Percentiles rank a stretch among this genome's conserved stretches.
These are phyloP conservation scores for Ascochyta lentis DNA, from an alignment of 2,329 filamentous ascomycete species.

Conservation along the genomic window DNA sequence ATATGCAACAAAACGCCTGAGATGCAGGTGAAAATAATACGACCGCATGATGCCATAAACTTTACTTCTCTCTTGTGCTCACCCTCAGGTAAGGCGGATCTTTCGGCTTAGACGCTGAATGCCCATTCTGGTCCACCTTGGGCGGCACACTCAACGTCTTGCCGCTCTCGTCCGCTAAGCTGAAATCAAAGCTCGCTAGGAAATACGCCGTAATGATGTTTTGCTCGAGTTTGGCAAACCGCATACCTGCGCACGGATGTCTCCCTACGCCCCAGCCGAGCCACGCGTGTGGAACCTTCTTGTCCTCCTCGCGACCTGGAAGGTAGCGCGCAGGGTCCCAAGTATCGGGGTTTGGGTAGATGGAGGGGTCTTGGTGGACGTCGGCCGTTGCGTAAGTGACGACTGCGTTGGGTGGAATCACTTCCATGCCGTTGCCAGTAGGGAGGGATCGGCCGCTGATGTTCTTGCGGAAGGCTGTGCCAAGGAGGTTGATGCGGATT, in stretches of 20 bases:
- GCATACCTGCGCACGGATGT: slow-evolving; percentile 54
- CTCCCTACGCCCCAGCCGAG: slow-evolving; percentile 50
- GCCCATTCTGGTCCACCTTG: slow-evolving; percentile 45
- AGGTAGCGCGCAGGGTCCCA: slow-evolving; percentile 62
- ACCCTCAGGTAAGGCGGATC: slow-evolving; percentile 49
- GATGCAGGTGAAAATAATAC: background rate
- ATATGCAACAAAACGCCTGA: background rate
- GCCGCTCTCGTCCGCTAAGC: slow-evolving; percentile 52
- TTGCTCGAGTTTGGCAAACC: slow-evolving; percentile 62
- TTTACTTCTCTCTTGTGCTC: slow-evolving; percentile 37
- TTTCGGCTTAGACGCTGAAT: slow-evolving; percentile 52
- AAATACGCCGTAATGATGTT: slow-evolving; percentile 59
- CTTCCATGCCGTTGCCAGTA: slow-evolving; percentile 53
- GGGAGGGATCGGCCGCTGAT: slow-evolving; percentile 54
- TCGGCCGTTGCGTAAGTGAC: slow-evolving; percentile 57
- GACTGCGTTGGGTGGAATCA: slow-evolving; percentile 59
- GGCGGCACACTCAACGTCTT: slow-evolving; percentile 40
- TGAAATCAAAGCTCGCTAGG: slow-evolving; percentile 58
- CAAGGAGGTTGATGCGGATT: slow-evolving; percentile 59
- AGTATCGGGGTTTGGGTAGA: slow-evolving; percentile 57
- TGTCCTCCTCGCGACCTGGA: slow-evolving; percentile 57
- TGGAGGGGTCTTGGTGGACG: slow-evolving; percentile 55
- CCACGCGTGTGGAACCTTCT: slow-evolving; percentile 46
- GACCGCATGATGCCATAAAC: too few species aligned
- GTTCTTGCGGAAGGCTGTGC: slow-evolving; percentile 62